phyloP scores from a whole-genome alignment of 208 protist species.

The Crithidia sp. region DNA sequence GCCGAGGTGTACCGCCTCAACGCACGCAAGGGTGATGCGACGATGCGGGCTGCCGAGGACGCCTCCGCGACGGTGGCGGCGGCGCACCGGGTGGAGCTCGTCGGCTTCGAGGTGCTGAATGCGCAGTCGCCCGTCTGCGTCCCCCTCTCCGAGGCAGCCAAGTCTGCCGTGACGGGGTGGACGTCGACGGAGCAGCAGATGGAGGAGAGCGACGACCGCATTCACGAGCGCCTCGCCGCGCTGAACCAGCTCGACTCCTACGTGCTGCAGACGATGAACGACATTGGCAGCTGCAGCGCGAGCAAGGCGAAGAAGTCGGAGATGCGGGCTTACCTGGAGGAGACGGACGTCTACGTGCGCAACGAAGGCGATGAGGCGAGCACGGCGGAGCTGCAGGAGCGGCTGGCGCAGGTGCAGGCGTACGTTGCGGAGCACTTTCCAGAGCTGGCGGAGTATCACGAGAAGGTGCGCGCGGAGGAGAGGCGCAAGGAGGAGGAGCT shows the following conservation, averaged over 20 bases:
- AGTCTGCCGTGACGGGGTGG: slow-evolving; percentile 36
- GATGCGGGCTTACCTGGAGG: slow-evolving; percentile 32
- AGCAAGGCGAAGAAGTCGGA: slow-evolving; percentile 29
- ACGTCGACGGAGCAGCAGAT: slow-evolving; percentile 44
- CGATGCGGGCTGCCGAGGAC: slow-evolving; percentile 12
- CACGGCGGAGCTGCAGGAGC: slow-evolving; percentile 26
- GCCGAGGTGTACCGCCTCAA: slow-evolving; percentile 31
- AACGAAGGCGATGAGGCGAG: slow-evolving; percentile 40
- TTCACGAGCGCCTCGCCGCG: slow-evolving; percentile 53
- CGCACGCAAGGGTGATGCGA: slow-evolving; percentile 7
- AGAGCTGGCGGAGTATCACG: slow-evolving; percentile 48
- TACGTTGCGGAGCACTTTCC: slow-evolving; percentile 42
- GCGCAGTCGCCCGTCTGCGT: slow-evolving; percentile 7
- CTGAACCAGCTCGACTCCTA: slow-evolving; percentile 70
- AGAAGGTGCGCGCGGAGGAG: slow-evolving; percentile 34
- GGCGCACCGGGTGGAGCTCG: slow-evolving; percentile 47
- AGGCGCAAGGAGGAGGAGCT: slow-evolving; percentile 57
- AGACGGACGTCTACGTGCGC: slow-evolving; percentile 53
- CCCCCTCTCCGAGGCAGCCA: slow-evolving; percentile 33
- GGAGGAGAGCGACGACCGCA: slow-evolving; percentile 39
- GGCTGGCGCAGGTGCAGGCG: slow-evolving; percentile 34
- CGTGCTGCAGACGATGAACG: slow-evolving; percentile 56
- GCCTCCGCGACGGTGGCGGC: slow-evolving; percentile 7
- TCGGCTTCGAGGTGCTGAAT: slow-evolving; percentile 39
- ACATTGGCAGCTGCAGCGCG: slow-evolving; percentile 39